These are phyloP conservation scores for Lepidium didymum DNA, from an alignment of 345 rosid genomes.

Conservation along the genomic window DNA sequence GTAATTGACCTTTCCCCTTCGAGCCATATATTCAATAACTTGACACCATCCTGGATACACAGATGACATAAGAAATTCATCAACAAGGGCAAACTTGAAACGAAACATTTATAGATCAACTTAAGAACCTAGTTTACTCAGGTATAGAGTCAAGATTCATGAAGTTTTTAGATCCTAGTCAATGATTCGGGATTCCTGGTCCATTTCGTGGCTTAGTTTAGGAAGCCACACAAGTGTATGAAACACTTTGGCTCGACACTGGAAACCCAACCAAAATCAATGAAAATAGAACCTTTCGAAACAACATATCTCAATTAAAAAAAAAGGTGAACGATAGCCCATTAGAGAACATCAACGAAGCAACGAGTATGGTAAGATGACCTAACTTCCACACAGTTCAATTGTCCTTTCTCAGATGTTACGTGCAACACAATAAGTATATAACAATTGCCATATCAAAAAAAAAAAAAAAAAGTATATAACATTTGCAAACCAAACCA, in stretches of 20 bases:
- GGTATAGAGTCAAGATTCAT: neutral
- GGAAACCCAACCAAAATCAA: neutral
- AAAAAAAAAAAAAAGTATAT: too few species aligned
- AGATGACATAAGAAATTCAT: neutral
- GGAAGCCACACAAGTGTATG: neutral
- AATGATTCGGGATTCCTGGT: neutral
- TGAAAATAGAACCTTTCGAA: neutral
- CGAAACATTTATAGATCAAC: neutral
- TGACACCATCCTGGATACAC: conserved; percentile 64
- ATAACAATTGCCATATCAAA: too few species aligned
- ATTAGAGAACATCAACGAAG: neutral
- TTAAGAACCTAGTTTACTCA: neutral
- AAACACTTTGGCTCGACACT: neutral
- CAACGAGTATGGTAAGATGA: neutral
- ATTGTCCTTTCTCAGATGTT: neutral
- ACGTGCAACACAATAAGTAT: neutral
- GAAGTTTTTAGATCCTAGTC: neutral
- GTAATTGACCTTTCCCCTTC: conserved; percentile 57
- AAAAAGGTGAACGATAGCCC: neutral
- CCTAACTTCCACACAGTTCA: neutral
- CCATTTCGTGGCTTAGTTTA: neutral
- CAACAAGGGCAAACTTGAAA: neutral
- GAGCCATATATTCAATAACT: conserved; percentile 71
- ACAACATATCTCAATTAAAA: neutral
- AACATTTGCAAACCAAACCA: neutral